Conservation (phyloP, 2,329 filamentous ascomycete genomes). For the Cercospora brassicicola region DNA sequence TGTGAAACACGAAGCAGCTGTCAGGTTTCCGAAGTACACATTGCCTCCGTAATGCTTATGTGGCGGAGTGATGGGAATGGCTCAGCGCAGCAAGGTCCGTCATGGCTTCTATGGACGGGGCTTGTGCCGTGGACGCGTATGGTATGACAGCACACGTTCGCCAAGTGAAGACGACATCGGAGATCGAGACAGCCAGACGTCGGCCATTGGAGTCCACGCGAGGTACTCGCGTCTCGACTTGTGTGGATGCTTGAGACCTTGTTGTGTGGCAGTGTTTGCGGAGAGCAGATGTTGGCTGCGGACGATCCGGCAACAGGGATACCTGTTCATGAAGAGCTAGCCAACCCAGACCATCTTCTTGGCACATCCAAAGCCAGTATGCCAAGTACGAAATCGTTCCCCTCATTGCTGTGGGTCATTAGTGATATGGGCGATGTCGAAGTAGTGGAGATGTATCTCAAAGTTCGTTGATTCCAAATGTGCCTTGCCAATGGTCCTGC, state of each 20-base stretch:
- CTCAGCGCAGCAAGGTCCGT: not conserved
- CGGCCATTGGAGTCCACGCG: not conserved
- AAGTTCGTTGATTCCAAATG: not conserved
- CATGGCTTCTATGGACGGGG: not conserved
- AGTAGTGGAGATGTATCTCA: not conserved
- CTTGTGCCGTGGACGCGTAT: not conserved
- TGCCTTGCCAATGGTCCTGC: slow-evolving; percentile 10
- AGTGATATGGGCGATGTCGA: not conserved
- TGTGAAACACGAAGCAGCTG: not conserved
- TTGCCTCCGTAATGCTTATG: slow-evolving; percentile 7
- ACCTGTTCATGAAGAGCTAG: not conserved
- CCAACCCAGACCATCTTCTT: not conserved
- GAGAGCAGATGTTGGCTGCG: not conserved
- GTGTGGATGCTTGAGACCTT: not conserved
- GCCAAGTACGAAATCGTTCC: not conserved
- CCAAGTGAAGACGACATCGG: not conserved
- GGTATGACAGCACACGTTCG: slow-evolving; percentile 4
- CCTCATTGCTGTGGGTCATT: not conserved
- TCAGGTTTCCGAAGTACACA: not conserved
- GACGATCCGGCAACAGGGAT: not conserved
- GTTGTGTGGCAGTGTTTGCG: not conserved
- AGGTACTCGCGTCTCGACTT: not conserved
- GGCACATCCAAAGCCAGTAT: not conserved
- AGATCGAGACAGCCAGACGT: not conserved
- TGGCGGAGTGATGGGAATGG: slow-evolving; percentile 2